Conservation (phyloP, 257 asterid genomes). For the Solanum gracilifrons region DNA sequence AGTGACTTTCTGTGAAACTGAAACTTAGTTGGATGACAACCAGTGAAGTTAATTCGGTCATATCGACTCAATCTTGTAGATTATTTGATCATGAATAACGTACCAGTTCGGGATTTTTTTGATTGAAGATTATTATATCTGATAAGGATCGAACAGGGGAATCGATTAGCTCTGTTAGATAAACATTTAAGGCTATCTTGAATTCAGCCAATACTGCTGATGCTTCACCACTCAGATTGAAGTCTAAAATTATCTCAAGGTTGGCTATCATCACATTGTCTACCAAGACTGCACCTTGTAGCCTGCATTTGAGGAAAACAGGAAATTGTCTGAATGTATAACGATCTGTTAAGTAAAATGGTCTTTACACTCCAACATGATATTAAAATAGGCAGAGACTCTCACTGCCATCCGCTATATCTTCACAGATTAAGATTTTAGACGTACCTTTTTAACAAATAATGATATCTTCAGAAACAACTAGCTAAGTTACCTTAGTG, state of each 20-base stretch:
- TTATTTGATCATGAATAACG: neutral
- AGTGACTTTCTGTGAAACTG: neutral
- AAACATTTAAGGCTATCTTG: constrained; percentile 25
- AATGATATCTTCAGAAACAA: neutral
- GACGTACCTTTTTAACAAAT: neutral
- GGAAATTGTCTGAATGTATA: neutral
- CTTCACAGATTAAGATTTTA: neutral
- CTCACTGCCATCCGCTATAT: neutral
- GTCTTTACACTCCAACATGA: neutral
- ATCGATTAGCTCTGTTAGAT: constrained; percentile 19
- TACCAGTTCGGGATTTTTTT: constrained; percentile 19
- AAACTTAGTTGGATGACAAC: neutral
- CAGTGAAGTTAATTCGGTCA: neutral
- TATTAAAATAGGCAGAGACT: neutral
- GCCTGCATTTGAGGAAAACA: constrained; percentile 12
- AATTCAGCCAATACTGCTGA: constrained; percentile 19
- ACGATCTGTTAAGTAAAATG: neutral
- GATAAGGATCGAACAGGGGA: constrained; percentile 35
- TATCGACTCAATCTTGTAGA: neutral
- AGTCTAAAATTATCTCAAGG: neutral
- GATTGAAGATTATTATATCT: constrained; percentile 27
- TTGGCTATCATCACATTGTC: constrained; percentile 21
- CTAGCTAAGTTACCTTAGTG: constrained; percentile 15
- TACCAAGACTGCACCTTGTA: constrained; percentile 25
- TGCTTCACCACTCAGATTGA: constrained; percentile 1